Evolutionary conservation across 2,329 filamentous ascomycete species (phyloP).

Genomic region (Epichloe uncinata): DNA sequence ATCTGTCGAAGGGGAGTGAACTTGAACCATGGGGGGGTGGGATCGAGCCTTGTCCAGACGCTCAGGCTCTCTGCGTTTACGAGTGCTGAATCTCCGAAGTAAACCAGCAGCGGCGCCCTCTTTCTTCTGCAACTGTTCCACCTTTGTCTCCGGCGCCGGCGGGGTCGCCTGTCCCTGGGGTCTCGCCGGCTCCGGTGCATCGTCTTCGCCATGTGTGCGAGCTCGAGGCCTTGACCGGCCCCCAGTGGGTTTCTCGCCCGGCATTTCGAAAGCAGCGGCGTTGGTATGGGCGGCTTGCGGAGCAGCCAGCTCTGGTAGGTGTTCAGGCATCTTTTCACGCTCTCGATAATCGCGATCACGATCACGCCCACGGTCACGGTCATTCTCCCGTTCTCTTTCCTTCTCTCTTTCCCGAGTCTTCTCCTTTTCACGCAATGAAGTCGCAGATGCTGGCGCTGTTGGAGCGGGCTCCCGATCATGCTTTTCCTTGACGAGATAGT

Average conservation of each 20-base stretch:
- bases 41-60: slow-evolving; percentile 50
- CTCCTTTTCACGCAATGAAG: background rate
- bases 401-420: slow-evolving; percentile 1
- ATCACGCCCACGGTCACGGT: slow-evolving; percentile 13
- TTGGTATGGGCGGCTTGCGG: slow-evolving; percentile 88
- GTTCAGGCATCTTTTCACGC: slow-evolving; percentile 25
- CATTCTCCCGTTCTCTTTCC: slow-evolving; percentile 15
- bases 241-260: slow-evolving; percentile 75
- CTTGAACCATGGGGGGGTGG: slow-evolving; percentile 66
- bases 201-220: slow-evolving; percentile 89
- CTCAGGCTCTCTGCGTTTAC: slow-evolving; percentile 57
- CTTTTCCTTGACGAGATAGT: slow-evolving; percentile 94
- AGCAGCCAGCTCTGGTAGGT: slow-evolving; percentile 60
- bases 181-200: slow-evolving; percentile 50
- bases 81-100: slow-evolving; percentile 80
- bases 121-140: slow-evolving; percentile 56
- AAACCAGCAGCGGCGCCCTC: slow-evolving; percentile 79
- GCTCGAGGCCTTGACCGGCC: slow-evolving; percentile 73
- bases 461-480: slow-evolving; percentile 56
- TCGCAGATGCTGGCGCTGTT: slow-evolving; percentile 35
- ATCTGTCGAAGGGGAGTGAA: slow-evolving; percentile 60
- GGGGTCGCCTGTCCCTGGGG: slow-evolving; percentile 17
- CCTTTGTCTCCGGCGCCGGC: slow-evolving; percentile 38
- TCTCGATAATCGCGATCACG: slow-evolving; percentile 15
- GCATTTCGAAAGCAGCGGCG: slow-evolving; percentile 69